phyloP scores from a whole-genome alignment of 805 yeast species.

The Cyberlindnera mrakii region DNA sequence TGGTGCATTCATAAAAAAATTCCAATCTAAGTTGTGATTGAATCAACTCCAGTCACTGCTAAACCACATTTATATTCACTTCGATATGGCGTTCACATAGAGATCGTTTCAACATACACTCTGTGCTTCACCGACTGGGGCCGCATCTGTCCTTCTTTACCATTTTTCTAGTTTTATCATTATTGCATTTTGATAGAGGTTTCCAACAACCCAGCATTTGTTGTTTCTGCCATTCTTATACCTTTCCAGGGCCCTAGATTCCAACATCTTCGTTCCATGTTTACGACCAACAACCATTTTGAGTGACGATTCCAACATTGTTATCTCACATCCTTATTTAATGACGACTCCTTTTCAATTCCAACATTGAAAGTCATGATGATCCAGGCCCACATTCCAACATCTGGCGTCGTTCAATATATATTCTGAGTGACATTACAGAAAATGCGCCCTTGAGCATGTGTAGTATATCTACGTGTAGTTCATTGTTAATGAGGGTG shows the following conservation, averaged over 20 bases:
- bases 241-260: constrained; percentile 2
- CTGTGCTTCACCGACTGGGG: neutral
- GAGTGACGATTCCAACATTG: constrained; percentile 10
- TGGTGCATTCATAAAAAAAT: constrained; percentile 21
- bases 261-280: constrained; percentile 3
- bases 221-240: neutral
- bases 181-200: neutral
- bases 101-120: constrained; percentile 7
- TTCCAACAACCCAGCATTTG: neutral
- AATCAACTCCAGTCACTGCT: neutral
- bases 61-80: neutral
- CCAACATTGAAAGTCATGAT: constrained; percentile 12
- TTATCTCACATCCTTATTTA: neutral
- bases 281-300: constrained; percentile 1
- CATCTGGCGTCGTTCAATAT: constrained; percentile 8
- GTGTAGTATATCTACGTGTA: neutral
- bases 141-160: neutral
- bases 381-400: constrained; percentile 12
- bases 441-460: no score
- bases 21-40: constrained; percentile 16
- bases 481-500: neutral
- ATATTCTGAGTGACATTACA: neutral
- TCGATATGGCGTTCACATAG: neutral
- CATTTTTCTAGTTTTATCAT: neutral
- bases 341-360: constrained; percentile 6